Evolutionary conservation across 2,329 filamentous ascomycete genomes (phyloP), one percentile per base, ranked within the genome.

Genomic region (Aspergillus amoenus): DNA sequence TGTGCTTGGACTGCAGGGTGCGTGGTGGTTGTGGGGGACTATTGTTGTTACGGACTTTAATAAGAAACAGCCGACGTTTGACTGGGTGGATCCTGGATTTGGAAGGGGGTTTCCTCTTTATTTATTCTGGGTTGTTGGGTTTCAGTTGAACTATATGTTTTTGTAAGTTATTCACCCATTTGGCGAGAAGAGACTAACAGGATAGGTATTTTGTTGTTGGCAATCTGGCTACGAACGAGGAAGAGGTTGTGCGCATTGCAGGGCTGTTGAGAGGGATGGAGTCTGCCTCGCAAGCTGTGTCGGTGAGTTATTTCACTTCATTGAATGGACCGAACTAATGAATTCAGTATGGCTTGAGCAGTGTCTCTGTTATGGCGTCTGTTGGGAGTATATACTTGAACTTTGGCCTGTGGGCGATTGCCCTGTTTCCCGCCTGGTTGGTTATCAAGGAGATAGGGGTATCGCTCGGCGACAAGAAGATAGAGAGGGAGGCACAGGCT

Each of bases 141-240:
- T 91, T 64, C 88, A 91, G 72, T 63, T 90, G 7, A 91, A 91
- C 69, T 91, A 91, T 68, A 79, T 90, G 61, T 90, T 86, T 68
- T 72, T 90, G 78, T 87, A 66, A 71, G 81, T 73, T 5, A 15
- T 6, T 1, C 5, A 1, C 1, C 3, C 13, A 0, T 5, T 2
- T 0, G 5, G 27, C 7, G 3, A 11, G 1, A 8, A n/a, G 9
- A 13, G 5, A 13, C 54, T 49, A 30, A 53, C 53, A 27, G 39
- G n/a, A 21, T 2, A 86, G 83, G 11, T 90, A 90, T 74, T 91
- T 91, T 65, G 77, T 91, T 58, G 82, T 91, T 9, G 81, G 84
- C 4, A 86, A 89, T 63, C 69, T 91, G 3, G 86, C 88, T 1
- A 71, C 78, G 4, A 77, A 80, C 5, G 80, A 89, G 50, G 79